These are phyloP conservation scores for Aspergillus calidoustus DNA, from an alignment of 2,329 filamentous ascomycete species.

Conservation along the genomic window DNA sequence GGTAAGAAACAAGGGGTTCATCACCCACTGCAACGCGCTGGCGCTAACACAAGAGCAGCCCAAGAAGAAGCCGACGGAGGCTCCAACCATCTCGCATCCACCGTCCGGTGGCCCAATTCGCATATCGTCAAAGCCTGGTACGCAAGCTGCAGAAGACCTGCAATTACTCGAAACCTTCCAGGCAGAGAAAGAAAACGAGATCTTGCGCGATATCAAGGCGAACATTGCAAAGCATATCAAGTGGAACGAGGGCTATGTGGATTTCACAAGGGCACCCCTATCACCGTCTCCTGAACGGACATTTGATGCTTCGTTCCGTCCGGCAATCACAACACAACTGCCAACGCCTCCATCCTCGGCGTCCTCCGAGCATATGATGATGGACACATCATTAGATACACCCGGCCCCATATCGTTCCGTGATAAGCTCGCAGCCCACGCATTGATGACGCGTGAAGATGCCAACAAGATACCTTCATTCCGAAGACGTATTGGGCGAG, in stretches of 20 bases:
- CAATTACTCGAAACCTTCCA: constrained; percentile 75
- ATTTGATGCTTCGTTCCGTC: constrained; percentile 68
- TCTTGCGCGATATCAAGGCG: constrained; percentile 80
- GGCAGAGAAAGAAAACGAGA: constrained; percentile 79
- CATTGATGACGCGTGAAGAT: constrained; percentile 50
- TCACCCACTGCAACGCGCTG: constrained; percentile 31
- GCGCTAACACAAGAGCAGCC: constrained; percentile 59
- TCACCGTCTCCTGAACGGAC: constrained; percentile 73
- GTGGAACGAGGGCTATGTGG: constrained; percentile 90
- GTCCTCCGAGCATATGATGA: constrained; percentile 50
- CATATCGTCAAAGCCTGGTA: constrained; percentile 70
- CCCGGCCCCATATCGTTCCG: constrained; percentile 36
- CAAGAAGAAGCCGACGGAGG: constrained; percentile 70
- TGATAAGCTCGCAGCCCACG: constrained; percentile 47
- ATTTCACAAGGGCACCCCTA: constrained; percentile 83
- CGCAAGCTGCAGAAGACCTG: constrained; percentile 79
- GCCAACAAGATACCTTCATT: constrained; percentile 65
- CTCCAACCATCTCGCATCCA: constrained; percentile 61
- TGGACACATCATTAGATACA: constrained; percentile 43
- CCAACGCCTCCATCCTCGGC: constrained; percentile 56
- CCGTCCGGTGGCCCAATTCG: constrained; percentile 69
- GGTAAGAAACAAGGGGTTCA: constrained; percentile 56
- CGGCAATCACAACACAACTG: constrained; percentile 69
- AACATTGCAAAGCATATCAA: constrained; percentile 86
- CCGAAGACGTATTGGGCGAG: constrained; percentile 80